Evolutionary conservation across 441 rosid genomes (phyloP), one percentile per base, ranked within the genome.

Genomic region (Populus hybrid): DNA sequence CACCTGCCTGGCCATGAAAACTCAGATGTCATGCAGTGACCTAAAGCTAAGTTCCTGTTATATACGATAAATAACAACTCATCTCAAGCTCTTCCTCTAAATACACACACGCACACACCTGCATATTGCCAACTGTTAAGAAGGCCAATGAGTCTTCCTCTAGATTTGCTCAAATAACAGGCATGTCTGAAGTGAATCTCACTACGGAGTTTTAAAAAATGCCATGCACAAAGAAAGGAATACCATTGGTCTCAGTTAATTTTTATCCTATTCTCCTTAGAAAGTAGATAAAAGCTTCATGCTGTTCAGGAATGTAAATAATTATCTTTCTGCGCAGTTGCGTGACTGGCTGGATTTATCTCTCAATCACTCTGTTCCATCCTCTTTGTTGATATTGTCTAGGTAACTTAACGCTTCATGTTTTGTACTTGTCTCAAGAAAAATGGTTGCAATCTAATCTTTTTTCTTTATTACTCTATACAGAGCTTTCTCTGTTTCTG

Each of bases 321-420:
- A 74, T 67, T 76, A 40, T 83, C 76, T 82, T 73, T 83, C 68
- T 81, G 45, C 81, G 81, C 88, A 90, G 95, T 89, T 92, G 75
- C 84, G 87, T 61, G 95, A 92, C 76, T 92, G 97, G 97, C 81
- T 92, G 89, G 97, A 90, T 78, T 83, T 92, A 85, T 92, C 94
- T 79, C 97, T 92, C 63, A 92, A 88, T 80, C 89, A 87, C 79
- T 92, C 94, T n/a, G 93, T 92, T 59, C 92, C 97, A 69, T 91
- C 97, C 50, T 92, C 94, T 12, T 87, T 92, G 73, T 77, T 92
- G 86, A 90, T 92, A 80, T 90, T 92, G 72, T 92, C 97, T 24
- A 91, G 97, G 97, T 89, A 79, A 78, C 75, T 74, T 31, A 6
- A 11, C 56, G 64, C 10, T 31, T 71, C 53, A 33, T 40, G 76